Evolutionary conservation across 768 basidiomycete genomes (phyloP), one percentile per base, ranked within the genome.

Genomic region (Galerina sulciceps): DNA sequence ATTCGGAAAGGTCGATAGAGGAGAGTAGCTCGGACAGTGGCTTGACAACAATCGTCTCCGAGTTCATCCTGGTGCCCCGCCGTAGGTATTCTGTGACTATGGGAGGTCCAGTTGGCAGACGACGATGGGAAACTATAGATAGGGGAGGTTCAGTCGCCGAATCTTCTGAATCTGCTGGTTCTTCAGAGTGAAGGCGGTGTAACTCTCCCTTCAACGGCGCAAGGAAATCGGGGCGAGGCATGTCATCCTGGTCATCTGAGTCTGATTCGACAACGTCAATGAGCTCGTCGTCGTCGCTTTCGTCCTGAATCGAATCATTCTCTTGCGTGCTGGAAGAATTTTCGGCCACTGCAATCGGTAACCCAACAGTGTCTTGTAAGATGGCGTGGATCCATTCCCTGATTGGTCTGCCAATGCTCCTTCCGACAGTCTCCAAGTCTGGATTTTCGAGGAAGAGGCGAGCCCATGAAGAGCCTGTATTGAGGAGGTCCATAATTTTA

Each of bases 391-490:
- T 74, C 87, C 88, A 91, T 50, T 75, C 68, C 14, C 89, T 81
- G 47, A 93, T 79, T 1, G 84, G 83, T 31, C 85, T 73, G 4
- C 86, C 86, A 11, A 93, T 81, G 53, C 81, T 86, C 56, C 84
- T 74, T 17, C 83, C 76, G 10, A 89, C 87, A 0, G 84, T 85
- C 68, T 91, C 89, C 31, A 81, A 50, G 69, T 94, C 91, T 0
- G 92, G 92, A 62, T 86, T 82, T 59, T 94, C 92, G 17, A 94
- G 79, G 69, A 91, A 92, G n/a, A 87, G 68, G 35, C 79, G 76
- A 4, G 89, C 85, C 89, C 90, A 93, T 57, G 78, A 86, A 1
- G 89, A 85, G 15, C 81, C 83, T 0, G 88, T 85, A 55, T 73
- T 83, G 52, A 93, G 69, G 4, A 81, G 67, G 62, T 93, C 88